These are phyloP conservation scores for Colletotrichum falcatum DNA, from an alignment of 2,329 filamentous ascomycete genomes.

Conservation along the genomic window DNA sequence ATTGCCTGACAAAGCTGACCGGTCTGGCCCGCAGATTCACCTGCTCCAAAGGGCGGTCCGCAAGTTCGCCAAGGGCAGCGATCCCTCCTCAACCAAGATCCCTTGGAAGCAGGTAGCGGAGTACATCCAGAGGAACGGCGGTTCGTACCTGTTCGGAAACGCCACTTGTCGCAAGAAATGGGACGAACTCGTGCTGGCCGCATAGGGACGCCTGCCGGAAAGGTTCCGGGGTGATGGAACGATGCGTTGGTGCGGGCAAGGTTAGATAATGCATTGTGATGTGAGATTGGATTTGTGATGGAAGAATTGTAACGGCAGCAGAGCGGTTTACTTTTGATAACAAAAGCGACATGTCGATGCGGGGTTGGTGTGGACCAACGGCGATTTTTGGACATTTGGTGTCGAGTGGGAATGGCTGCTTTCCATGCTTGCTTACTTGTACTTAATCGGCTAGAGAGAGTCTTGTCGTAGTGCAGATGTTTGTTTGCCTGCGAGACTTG, in stretches of 20 bases:
- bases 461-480: conserved; percentile 33
- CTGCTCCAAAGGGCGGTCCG: conserved; percentile 59
- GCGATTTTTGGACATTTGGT: neutral
- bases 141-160: conserved; percentile 69
- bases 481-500: conserved; percentile 18
- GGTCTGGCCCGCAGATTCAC: conserved; percentile 50
- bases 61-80: conserved; percentile 49
- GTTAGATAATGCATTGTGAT: neutral
- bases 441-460: conserved; percentile 33
- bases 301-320: neutral
- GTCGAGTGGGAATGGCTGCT: conserved; percentile 16
- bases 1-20: neutral
- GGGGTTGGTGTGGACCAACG: neutral
- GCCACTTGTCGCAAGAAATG: conserved; percentile 70
- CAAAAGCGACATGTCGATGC: conserved; percentile 14
- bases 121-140: conserved; percentile 64
- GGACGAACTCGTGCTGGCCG: conserved; percentile 55
- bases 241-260: neutral
- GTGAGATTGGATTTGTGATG: neutral
- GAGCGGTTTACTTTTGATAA: neutral
- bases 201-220: conserved; percentile 11
- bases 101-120: conserved; percentile 69
- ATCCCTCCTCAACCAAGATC: conserved; percentile 53
- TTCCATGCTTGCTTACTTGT: conserved; percentile 20
- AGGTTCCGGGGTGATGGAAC: neutral